Evolutionary conservation across 1,139 yeast genomes (phyloP).

Genomic region (Pneumocystis wakefieldiae): DNA sequence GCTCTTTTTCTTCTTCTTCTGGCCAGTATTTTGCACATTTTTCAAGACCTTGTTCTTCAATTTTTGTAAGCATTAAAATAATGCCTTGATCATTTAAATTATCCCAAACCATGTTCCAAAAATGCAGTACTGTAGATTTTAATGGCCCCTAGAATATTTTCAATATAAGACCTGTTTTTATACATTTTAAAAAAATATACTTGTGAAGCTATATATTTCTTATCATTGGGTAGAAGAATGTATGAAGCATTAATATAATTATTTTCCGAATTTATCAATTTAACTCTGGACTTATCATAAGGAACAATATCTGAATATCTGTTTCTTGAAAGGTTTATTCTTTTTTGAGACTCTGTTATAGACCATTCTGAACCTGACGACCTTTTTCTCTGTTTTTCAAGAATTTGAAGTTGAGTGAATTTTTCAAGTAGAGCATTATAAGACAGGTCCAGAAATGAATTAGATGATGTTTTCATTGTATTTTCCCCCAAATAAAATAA

Average conservation of each 20-base stretch:
- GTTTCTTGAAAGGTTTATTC: conserved; percentile 33
- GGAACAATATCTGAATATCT: conserved; percentile 69
- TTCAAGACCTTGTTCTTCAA: conserved; percentile 36
- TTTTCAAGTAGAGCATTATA: background rate
- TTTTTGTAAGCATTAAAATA: conserved; percentile 54
- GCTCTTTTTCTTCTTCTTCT: conserved; percentile 10
- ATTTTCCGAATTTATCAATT: conserved; percentile 24
- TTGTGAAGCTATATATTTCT: background rate
- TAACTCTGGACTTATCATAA: conserved; percentile 69
- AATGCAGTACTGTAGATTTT: conserved; percentile 59
- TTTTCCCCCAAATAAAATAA: background rate
- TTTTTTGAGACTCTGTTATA: background rate
- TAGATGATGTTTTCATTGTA: background rate
- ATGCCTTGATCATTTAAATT: conserved; percentile 37
- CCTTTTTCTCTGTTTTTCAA: background rate
- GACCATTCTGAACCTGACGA: background rate
- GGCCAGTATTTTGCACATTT: conserved; percentile 48
- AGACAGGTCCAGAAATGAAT: background rate
- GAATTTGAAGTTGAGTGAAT: background rate
- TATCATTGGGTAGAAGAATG: background rate
- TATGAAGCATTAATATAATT: conserved; percentile 45
- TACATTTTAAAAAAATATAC: conserved; percentile 31
- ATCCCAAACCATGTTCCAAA: conserved; percentile 61
- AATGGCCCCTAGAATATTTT: conserved; percentile 80
- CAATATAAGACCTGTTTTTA: conserved; percentile 33